Conservation (phyloP, 2,329 filamentous ascomycete genomes). For the Annulohypoxylon truncatum region DNA sequence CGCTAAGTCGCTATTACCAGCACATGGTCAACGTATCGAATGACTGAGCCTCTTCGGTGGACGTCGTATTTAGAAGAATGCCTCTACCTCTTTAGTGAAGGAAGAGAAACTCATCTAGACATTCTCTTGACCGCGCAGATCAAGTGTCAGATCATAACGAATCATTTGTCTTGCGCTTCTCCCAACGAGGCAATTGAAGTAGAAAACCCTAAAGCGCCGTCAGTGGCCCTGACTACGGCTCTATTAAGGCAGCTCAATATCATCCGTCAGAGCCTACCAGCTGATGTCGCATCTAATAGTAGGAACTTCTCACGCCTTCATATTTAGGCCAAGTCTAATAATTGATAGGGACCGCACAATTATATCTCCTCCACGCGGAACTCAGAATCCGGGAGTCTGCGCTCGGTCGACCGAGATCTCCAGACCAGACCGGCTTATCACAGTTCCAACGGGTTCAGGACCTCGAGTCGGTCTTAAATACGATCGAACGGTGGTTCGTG, state of each 20-base stretch:
- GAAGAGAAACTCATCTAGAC: slow-evolving; percentile 38
- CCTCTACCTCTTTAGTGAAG: slow-evolving; percentile 31
- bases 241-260: slow-evolving; percentile 38
- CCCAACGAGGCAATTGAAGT: slow-evolving; percentile 8
- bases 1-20: slow-evolving; percentile 28
- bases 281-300: slow-evolving; percentile 35
- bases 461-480: slow-evolving; percentile 36
- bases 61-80: slow-evolving; percentile 40
- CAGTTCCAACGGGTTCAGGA: slow-evolving; percentile 40
- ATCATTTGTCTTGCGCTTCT: slow-evolving; percentile 37
- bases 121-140: slow-evolving; percentile 37
- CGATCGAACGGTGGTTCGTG: slow-evolving; percentile 37
- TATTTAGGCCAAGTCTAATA: neutral
- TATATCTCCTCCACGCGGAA: slow-evolving; percentile 41
- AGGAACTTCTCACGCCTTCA: neutral
- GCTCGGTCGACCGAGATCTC: slow-evolving; percentile 12
- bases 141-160: slow-evolving; percentile 44
- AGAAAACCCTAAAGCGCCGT: slow-evolving; percentile 13
- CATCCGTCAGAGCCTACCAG: slow-evolving; percentile 34
- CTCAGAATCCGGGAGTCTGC: slow-evolving; percentile 39
- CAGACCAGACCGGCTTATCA: slow-evolving; percentile 6
- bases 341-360: slow-evolving; percentile 30
- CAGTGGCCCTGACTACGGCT: slow-evolving; percentile 32
- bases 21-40: slow-evolving; percentile 45
- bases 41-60: slow-evolving; percentile 42